Base-by-base conservation (phyloP, 1,284 basidiomycete genomes). In the Cryptococcus sp. region DNA sequence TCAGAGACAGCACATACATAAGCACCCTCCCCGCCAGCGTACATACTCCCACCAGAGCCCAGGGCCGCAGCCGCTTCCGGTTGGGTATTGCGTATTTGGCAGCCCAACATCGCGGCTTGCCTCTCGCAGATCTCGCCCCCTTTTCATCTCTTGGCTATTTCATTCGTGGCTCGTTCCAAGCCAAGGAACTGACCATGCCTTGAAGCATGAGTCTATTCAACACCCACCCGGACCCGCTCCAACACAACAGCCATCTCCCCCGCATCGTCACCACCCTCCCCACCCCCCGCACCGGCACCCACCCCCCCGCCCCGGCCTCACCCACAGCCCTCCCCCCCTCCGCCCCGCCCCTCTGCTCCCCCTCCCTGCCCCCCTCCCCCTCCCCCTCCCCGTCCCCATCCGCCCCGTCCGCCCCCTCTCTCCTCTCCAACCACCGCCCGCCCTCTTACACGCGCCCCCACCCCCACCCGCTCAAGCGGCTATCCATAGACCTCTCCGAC, bases 381-480 rank as follows among this genome's bases (percentile, higher is more conserved):
- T 20, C n/a, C n/a, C n/a, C n/a, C n/a, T n/a, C n/a, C n/a, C n/a
- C n/a, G n/a, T n/a, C n/a, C n/a, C 42, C 42, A 11, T 4, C 8
- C 18, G 12, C 42, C 42, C 18, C n/a, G n/a, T n/a, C 42, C 6
- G n/a, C n/a, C 42, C n/a, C 42, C 18, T 44, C 42, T 6, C 42
- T 20, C 18, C 42, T 12, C 11, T 12, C 42, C n/a, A 18, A 44
- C 4, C 42, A 23, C 42, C 42, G 18, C 13, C 8, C 18, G 12
- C 42, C 42, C 18, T 23, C 42, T 4, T 20, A 23, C 11, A 12
- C 42, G 12, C 2, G 2, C 42, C 23, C 42, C 2, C 42, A 44
- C n/a, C 42, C 39, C 42, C 11, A 18, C 42, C 42, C 42, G 46
- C 28, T 50, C 62, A 54, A 62, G 56, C 50, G 60, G 28, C 46